Conservation (phyloP, 805 yeast genomes). For the Yarrowia deformans region DNA sequence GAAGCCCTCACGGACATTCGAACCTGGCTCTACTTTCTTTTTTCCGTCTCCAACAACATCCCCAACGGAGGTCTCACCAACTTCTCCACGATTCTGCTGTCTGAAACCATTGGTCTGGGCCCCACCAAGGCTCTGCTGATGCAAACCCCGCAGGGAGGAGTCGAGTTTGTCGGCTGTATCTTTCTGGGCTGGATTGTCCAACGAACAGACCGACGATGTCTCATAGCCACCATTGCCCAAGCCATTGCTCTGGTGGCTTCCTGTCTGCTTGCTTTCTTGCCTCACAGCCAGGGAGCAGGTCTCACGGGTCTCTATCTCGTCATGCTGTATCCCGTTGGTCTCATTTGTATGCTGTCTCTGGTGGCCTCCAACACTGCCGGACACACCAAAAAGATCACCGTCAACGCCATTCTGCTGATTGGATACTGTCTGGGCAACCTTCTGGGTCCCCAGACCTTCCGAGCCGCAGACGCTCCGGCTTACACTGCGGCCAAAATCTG, state of each 20-base stretch:
- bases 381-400: conserved; percentile 70
- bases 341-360: conserved; percentile 54
- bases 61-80: conserved; percentile 64
- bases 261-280: conserved; percentile 56
- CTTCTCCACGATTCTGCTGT: conserved; percentile 57
- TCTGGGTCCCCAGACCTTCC: conserved; percentile 78
- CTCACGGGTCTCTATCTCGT: conserved; percentile 55
- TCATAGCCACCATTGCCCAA: conserved; percentile 58
- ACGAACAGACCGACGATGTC: conserved; percentile 42
- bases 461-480: conserved; percentile 62
- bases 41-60: conserved; percentile 53
- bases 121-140: conserved; percentile 49
- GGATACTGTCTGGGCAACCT: conserved; percentile 74
- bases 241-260: conserved; percentile 56
- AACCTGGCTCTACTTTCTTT: conserved; percentile 58
- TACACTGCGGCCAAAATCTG: conserved; percentile 66
- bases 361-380: conserved; percentile 68
- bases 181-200: conserved; percentile 42
- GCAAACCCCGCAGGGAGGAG: conserved; percentile 49
- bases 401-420: conserved; percentile 65
- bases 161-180: conserved; percentile 46
- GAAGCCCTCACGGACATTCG: conserved; percentile 60
- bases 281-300: conserved; percentile 50
- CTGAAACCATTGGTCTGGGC: conserved; percentile 41
- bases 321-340: conserved; percentile 46